Conservation (phyloP, 2,329 filamentous ascomycete species). For the Botryotinia narcissicola region DNA sequence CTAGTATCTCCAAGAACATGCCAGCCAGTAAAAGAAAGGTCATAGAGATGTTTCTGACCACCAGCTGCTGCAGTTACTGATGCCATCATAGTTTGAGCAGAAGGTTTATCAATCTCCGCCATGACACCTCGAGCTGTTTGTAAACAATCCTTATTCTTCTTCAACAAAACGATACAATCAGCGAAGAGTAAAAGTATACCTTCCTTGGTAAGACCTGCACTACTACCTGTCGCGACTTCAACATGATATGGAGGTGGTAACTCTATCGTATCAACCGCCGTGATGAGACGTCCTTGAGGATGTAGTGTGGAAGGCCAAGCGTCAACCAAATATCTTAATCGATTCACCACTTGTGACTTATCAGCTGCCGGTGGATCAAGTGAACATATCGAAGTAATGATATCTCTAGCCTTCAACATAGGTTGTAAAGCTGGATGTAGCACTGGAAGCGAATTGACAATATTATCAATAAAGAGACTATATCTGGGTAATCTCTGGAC, state of each 20-base stretch:
- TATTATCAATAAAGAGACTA: constrained; percentile 94
- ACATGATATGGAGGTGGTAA: constrained; percentile 67
- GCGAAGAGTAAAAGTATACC: constrained; percentile 83
- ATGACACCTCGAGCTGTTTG: constrained; percentile 74
- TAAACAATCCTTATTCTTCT: constrained; percentile 62
- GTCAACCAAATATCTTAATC: constrained; percentile 73
- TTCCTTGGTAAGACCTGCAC: constrained; percentile 42
- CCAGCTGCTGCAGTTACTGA: constrained; percentile 63
- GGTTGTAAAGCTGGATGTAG: constrained; percentile 79
- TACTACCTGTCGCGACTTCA: constrained; percentile 8
- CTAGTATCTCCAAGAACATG: constrained; percentile 67
- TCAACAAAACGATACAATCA: constrained; percentile 74
- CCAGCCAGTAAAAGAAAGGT: constrained; percentile 74
- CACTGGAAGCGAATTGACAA: constrained; percentile 79
- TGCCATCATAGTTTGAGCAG: constrained; percentile 59
- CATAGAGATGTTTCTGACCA: constrained; percentile 57
- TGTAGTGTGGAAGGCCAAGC: constrained; percentile 72
- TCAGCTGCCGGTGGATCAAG: constrained; percentile 73
- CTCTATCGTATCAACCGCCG: constrained; percentile 77
- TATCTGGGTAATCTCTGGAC: constrained; percentile 93
- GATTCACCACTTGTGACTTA: constrained; percentile 70
- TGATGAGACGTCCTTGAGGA: constrained; percentile 74
- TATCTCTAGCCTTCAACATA: constrained; percentile 85
- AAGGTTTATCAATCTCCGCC: constrained; percentile 81
- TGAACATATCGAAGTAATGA: constrained; percentile 94